A percentile compares a stretch with the other conserved stretches of the same genome.
Evolutionary conservation across 768 basidiomycete genomes (phyloP).

Genomic region (Calocybe gangraenosa): DNA sequence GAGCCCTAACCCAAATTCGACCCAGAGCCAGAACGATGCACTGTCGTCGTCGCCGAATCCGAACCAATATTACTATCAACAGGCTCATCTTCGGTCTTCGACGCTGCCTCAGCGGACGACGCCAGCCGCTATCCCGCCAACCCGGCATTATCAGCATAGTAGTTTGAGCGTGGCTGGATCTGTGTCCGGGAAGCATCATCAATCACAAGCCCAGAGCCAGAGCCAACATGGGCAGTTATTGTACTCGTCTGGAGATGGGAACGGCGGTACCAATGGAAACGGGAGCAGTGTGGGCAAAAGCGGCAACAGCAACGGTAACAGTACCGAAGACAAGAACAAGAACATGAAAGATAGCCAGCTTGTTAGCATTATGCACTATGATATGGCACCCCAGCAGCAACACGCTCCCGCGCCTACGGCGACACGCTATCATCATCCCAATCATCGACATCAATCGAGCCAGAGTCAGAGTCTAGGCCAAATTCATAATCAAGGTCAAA

Average conservation of each 20-base stretch:
- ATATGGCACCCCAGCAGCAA: neutral
- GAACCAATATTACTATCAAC: conserved; percentile 22
- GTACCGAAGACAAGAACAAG: conserved; percentile 5
- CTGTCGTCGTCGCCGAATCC: neutral
- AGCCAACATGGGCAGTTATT: neutral
- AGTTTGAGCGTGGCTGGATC: conserved; percentile 38
- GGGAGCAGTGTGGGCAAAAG: conserved; percentile 17
- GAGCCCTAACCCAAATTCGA: conserved; percentile 14
- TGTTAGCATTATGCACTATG: conserved; percentile 6
- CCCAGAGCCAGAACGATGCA: neutral
- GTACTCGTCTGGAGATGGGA: neutral
- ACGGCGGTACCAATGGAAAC: neutral
- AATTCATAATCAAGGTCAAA: neutral
- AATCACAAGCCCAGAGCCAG: neutral
- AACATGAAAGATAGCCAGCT: neutral
- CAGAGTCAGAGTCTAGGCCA: conserved; percentile 9
- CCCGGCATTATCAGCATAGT: conserved; percentile 43
- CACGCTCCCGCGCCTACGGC: neutral
- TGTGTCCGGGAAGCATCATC: neutral
- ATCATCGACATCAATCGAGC: conserved; percentile 12
- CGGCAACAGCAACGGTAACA: conserved; percentile 16
- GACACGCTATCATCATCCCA: conserved; percentile 14
- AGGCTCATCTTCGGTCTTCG: conserved; percentile 39
- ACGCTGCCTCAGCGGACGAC: conserved; percentile 40
- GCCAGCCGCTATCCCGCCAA: conserved; percentile 23